Evolutionary conservation across 2,329 filamentous ascomycete species (phyloP).

Genomic region (Mollisiaceae sp.): DNA sequence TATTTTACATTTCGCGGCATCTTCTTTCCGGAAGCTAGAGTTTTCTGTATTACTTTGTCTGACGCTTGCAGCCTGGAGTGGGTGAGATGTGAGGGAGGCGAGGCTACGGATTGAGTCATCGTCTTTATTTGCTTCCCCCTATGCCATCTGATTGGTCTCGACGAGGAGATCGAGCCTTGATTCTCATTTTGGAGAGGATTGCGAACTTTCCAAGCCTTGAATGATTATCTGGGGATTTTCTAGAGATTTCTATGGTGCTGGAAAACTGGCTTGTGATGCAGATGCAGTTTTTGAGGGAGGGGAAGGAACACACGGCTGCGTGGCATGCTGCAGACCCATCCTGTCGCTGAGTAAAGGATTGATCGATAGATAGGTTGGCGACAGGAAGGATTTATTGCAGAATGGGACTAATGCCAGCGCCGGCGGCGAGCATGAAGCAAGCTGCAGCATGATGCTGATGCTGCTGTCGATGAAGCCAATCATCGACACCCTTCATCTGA

Average conservation of each 20-base stretch:
- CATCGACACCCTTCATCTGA: conserved; percentile 20
- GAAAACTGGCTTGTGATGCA: conserved; percentile 18
- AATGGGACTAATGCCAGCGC: conserved; percentile 21
- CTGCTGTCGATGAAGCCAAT: conserved; percentile 34
- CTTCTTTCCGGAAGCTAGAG: conserved; percentile 12
- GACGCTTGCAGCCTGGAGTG: conserved; percentile 27
- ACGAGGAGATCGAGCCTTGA: conserved; percentile 10
- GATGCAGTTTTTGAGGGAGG: conserved; percentile 13
- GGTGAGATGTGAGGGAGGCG: conserved; percentile 8
- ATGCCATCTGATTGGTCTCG: conserved; percentile 18
- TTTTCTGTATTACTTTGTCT: conserved; percentile 19
- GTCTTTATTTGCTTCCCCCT: not conserved
- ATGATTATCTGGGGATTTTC: not conserved
- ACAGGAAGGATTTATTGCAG: conserved; percentile 24
- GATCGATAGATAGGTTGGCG: conserved; percentile 16
- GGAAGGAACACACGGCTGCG: conserved; percentile 19
- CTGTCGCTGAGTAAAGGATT: conserved; percentile 20
- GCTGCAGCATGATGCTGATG: conserved; percentile 35
- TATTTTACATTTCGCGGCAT: conserved; percentile 2
- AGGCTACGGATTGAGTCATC: conserved; percentile 23
- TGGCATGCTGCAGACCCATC: conserved; percentile 22
- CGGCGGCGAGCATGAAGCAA: conserved; percentile 31
- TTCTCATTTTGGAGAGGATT: not conserved
- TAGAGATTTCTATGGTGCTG: conserved; percentile 9
- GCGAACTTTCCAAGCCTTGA: not conserved